These are phyloP conservation scores for Globisporangium polare DNA, from an alignment of 352 stramenopile species.

Conservation along the genomic window DNA sequence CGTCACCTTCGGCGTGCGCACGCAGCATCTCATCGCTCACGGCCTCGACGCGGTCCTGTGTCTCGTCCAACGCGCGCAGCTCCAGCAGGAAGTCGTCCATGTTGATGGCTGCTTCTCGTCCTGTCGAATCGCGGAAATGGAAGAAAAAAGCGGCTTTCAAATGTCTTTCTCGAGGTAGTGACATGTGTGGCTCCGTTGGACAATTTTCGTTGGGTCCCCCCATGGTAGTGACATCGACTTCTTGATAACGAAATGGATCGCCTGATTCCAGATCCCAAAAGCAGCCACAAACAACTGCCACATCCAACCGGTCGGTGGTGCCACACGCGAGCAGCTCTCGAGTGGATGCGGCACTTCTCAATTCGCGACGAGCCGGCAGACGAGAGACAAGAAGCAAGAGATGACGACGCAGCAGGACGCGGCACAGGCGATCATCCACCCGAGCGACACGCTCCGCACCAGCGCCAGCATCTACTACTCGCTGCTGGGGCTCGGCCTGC, in stretches of 20 bases:
- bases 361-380: not conserved
- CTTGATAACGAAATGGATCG: not conserved
- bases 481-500: conserved; percentile 36
- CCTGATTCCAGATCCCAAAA: not conserved
- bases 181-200: not conserved
- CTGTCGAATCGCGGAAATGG: not conserved
- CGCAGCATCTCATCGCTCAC: conserved; percentile 75
- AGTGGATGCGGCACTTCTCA: not conserved
- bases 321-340: not conserved
- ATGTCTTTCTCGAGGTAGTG: not conserved
- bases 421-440: conserved; percentile 46
- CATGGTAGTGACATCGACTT: not conserved
- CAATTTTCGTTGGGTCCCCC: not conserved
- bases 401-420: conserved; percentile 51
- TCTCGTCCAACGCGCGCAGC: conserved; percentile 73
- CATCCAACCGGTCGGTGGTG: not conserved
- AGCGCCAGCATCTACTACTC: conserved; percentile 65
- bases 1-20: conserved; percentile 30
- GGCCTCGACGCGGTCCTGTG: conserved; percentile 76
- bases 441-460: conserved; percentile 64
- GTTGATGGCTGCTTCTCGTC: not conserved
- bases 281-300: conserved; percentile 2
- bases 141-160: not conserved
- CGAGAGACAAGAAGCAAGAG: conserved; percentile 8
- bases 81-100: conserved; percentile 82